Evolutionary conservation across 1,284 basidiomycete genomes (phyloP).

Genomic region (Ceratobasidium sp.): DNA sequence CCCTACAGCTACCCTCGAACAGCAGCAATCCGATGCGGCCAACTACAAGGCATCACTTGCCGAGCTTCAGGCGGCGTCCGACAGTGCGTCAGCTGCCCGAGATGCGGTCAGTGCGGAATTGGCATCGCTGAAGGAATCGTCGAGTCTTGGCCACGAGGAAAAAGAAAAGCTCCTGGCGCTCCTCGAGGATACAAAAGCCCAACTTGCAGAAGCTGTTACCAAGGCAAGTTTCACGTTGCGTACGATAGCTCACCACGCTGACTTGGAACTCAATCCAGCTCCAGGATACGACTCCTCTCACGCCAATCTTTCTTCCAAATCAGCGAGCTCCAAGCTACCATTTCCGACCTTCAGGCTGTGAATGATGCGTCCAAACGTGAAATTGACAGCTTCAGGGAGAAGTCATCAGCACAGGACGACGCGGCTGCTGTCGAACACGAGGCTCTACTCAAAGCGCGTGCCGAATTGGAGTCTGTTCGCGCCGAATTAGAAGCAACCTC

Average conservation of each 20-base stretch:
- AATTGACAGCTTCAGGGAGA: constrained; percentile 58
- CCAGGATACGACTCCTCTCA: constrained; percentile 18
- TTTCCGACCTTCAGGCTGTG: constrained; percentile 25
- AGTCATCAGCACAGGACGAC: constrained; percentile 53
- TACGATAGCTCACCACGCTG: not conserved
- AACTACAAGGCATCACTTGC: constrained; percentile 53
- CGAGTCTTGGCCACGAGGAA: not conserved
- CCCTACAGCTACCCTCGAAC: constrained; percentile 36
- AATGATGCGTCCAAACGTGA: constrained; percentile 60
- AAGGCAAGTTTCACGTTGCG: constrained; percentile 10
- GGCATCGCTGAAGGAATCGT: constrained; percentile 9
- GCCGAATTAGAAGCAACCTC: constrained; percentile 62
- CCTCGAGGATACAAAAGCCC: constrained; percentile 23
- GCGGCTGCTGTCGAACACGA: constrained; percentile 66
- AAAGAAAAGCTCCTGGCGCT: constrained; percentile 31
- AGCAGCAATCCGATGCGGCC: constrained; percentile 31
- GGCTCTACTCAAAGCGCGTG: constrained; percentile 67
- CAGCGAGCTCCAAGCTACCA: constrained; percentile 14
- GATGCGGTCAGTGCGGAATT: constrained; percentile 7
- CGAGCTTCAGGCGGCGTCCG: constrained; percentile 36
- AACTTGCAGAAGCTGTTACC: constrained; percentile 33
- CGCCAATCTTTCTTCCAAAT: constrained; percentile 12
- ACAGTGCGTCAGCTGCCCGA: constrained; percentile 14
- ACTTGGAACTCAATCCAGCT: constrained; percentile 34
- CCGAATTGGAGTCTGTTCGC: constrained; percentile 63